Base-by-base conservation (phyloP, 305 asterid species). In the Solanum chacoense region DNA sequence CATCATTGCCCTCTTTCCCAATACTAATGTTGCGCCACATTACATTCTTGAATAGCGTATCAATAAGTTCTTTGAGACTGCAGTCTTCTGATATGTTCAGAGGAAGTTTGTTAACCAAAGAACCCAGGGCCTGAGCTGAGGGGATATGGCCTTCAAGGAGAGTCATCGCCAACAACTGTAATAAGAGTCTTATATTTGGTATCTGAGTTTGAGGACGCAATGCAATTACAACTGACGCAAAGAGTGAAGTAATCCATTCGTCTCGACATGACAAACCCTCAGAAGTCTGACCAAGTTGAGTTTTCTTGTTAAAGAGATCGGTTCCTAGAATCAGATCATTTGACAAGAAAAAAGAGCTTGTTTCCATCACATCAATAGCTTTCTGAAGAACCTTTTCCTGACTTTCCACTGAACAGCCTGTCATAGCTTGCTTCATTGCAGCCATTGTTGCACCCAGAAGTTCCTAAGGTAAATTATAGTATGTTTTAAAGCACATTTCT, bases 111-210 rank as follows among this genome's bases (percentile, higher is more conserved):
- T 96, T 97, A 88, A 96, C 98, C 90, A 97, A 92, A 88, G 98
- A 95, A 88, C 99, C 99, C 95, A 97, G 90, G 63, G 98, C 99
- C 90, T 96, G 98, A 93, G 98, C 98, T 84, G 99, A 96, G 88
- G 94, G 94, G 87, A 96, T 88, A 89, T 97, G 98, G 90, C 98
- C 98, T 89, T 90, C 91, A 85, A 93, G 91, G 88, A 95, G 93
- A 88, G 92, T 90, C 84, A 88, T 85, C 59, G 92, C 76, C 91
- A 97, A 93, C 85, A 97, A 90, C 91, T 88, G 95, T 87, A 95
- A n/a, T 90, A 94, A 90, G 91, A 91, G 74, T 90, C 93, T 92
- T 65, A 94, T 91, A 85, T 94, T 91, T 38, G 95, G 96, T 81
- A 97, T 89, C 75, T 72, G 91, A 85, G 98, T 91, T 92, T 94